Percentiles rank a stretch among this genome's conserved stretches.
Conservation (phyloP, 371 early-diverging fungal species). For the Nematocida parisii region DNA sequence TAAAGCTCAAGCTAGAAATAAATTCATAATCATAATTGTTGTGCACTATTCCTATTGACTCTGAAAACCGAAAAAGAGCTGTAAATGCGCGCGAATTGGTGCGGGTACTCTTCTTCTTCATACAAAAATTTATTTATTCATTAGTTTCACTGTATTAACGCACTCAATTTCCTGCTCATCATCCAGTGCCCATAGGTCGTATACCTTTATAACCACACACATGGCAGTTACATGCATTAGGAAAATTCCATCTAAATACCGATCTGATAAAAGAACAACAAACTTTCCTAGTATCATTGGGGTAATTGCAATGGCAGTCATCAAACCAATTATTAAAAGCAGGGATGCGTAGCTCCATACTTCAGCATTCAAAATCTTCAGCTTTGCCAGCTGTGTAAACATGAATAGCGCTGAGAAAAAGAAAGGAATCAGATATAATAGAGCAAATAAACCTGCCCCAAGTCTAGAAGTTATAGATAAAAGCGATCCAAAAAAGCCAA, state of each 20-base stretch:
- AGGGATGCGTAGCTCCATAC: constrained; percentile 53
- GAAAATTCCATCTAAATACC: constrained; percentile 56
- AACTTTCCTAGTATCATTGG: constrained; percentile 43
- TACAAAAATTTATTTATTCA: constrained; percentile 36
- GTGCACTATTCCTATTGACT: not conserved
- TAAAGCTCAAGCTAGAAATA: not conserved
- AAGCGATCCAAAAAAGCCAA: constrained; percentile 8
- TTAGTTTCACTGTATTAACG: constrained; percentile 45
- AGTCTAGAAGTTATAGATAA: constrained; percentile 8
- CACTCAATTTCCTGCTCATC: constrained; percentile 58
- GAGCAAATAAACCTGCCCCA: constrained; percentile 39
- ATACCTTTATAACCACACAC: constrained; percentile 41
- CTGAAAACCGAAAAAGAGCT: not conserved
- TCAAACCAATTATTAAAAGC: constrained; percentile 2
- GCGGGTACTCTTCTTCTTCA: not conserved
- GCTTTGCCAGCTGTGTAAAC: constrained; percentile 55
- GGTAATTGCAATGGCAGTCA: constrained; percentile 13
- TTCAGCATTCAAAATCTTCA: constrained; percentile 32
- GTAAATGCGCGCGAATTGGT: constrained; percentile 4
- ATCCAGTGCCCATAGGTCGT: constrained; percentile 42
- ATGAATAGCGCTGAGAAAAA: constrained; percentile 22
- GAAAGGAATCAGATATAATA: constrained; percentile 30
- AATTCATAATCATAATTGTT: not conserved
- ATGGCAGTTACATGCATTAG: constrained; percentile 48
- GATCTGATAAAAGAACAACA: constrained; percentile 47